Evolutionary conservation across 148 eudicot species (phyloP), one percentile per base, ranked within the genome.

Genomic region (Suaeda aralocaspica): DNA sequence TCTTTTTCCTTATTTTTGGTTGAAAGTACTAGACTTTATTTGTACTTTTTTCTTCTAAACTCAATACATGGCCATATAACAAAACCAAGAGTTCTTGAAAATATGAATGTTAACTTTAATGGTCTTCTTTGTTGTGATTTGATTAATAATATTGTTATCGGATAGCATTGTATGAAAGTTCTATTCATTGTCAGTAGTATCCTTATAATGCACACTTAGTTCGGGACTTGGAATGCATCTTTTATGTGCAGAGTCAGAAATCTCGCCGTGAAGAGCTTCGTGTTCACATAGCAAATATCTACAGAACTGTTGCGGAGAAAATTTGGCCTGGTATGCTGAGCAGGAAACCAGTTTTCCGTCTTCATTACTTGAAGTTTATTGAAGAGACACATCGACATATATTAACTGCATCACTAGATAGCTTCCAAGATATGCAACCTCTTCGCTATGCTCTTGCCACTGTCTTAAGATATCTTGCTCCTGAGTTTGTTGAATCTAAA

Each of bases 261-360:
- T 87, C 99, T 74, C 93, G 99, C 30, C 97, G 99, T 52, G 99
- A 94, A 79, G 99, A 94, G 79, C 93, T 94, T 36, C 91, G 96
- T 28, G 70, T 76, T 76, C 88, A 91, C 81, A 87, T 88, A 65
- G 89, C 99, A 74, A 91, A 86, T 85, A 91, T 91, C 30, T 91
- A 91, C 69, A 88, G 99, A 30, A 83, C 90, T 68, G 93, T 94
- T 71, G 86, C 99, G 64, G 99, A 94, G 77, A 91, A 91, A 65
- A 81, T 94, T 68, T 94, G 99, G 99, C 99, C 99, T 61, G 97
- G 96, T 49, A 94, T 83, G 91, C 89, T 94, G 46, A 84, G 90
- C 68, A 87, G 90, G 64, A 91, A 91, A 70, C 96, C 96, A 28
- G 93, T 89, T 81, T 89, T 94, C 70, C 97, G 97, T 4, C 86